Conservation (phyloP, 192 early-diverging fungal genomes). For the Coemansia sp. region DNA sequence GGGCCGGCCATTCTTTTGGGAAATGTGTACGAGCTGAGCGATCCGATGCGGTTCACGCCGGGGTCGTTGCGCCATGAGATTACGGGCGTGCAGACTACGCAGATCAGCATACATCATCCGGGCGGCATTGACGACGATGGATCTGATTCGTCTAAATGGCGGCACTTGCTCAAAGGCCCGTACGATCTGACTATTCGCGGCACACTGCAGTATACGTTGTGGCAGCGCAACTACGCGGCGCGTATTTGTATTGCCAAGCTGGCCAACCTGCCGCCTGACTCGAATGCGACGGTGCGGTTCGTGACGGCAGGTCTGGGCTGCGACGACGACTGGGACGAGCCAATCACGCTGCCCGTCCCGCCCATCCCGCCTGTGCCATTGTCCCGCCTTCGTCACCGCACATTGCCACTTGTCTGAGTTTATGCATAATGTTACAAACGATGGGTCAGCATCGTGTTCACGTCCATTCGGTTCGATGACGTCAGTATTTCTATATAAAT, state of each 20-base stretch:
- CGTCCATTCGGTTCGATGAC: neutral
- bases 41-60: slow-evolving; percentile 49
- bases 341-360: slow-evolving; percentile 37
- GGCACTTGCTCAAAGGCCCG: slow-evolving; percentile 40
- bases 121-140: slow-evolving; percentile 39
- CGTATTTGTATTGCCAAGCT: slow-evolving; percentile 56
- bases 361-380: slow-evolving; percentile 20
- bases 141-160: slow-evolving; percentile 47
- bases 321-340: slow-evolving; percentile 46
- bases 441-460: neutral
- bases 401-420: neutral
- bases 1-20: slow-evolving; percentile 50
- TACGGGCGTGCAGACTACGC: slow-evolving; percentile 42
- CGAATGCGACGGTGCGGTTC: slow-evolving; percentile 23
- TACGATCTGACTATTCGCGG: slow-evolving; percentile 58
- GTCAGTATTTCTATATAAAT: slow-evolving; percentile 1
- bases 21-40: slow-evolving; percentile 48
- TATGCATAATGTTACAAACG: neutral
- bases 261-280: slow-evolving; percentile 46
- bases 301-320: slow-evolving; percentile 41
- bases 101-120: slow-evolving; percentile 52
- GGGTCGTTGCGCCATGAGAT: slow-evolving; percentile 31
- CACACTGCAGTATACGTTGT: slow-evolving; percentile 55
- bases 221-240: slow-evolving; percentile 54
- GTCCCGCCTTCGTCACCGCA: neutral